A percentile compares a stretch with the other conserved stretches of the same genome.
These are phyloP conservation scores for Asterella californica DNA, from an alignment of 225 moss, liverwort and hornwort species.

Conservation along the genomic window DNA sequence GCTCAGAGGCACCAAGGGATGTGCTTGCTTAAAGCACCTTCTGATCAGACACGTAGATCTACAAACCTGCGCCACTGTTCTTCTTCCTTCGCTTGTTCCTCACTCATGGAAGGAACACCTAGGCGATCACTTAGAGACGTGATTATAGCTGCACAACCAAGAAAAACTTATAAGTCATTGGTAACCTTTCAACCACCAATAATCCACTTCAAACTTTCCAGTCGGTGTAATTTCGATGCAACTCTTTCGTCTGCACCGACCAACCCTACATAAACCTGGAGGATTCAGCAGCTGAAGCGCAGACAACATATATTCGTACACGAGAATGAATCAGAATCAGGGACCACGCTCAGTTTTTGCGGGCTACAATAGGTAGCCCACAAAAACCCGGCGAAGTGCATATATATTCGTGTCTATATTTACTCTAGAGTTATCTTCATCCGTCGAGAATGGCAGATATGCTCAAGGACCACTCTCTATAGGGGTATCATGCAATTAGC, in stretches of 20 bases:
- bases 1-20: neutral
- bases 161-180: neutral
- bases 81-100: conserved; percentile 56
- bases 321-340: too few relatives aligned
- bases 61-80: conserved; percentile 86
- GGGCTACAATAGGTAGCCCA: too few relatives aligned
- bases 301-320: neutral
- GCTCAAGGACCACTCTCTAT: too few relatives aligned
- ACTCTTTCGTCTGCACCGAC: neutral
- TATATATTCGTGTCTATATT: too few relatives aligned
- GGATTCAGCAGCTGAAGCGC: too few relatives aligned
- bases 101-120: conserved; percentile 22
- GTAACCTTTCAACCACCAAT: neutral
- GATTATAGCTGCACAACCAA: conserved; percentile 65
- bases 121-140: conserved; percentile 48
- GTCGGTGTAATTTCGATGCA: neutral
- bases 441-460: too few relatives aligned
- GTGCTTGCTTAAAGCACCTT: neutral
- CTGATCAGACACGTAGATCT: neutral
- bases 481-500: too few relatives aligned
- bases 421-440: too few relatives aligned
- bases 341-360: too few relatives aligned
- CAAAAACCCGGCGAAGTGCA: too few relatives aligned
- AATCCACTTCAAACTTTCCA: neutral
- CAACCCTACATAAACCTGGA: neutral